Conservation (phyloP, 176 grass and related monocot species). For the Avena sativa region DNA sequence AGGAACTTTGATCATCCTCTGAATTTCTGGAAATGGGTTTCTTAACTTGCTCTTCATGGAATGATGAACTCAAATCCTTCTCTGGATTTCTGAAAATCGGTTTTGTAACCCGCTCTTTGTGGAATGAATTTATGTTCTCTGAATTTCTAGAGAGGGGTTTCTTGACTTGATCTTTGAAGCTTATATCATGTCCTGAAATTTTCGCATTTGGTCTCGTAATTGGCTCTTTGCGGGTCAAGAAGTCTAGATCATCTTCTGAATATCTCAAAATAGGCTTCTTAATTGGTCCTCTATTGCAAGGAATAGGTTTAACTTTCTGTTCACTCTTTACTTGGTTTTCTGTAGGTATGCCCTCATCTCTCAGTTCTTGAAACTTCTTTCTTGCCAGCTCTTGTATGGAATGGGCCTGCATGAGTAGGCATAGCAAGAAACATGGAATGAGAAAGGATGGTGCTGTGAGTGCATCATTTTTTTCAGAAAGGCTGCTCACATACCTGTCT, state of each 20-base stretch:
- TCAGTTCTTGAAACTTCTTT: conserved; percentile 90
- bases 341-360: conserved; percentile 67
- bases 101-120: conserved; percentile 36
- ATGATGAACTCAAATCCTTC: conserved; percentile 42
- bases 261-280: conserved; percentile 57
- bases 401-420: conserved; percentile 69
- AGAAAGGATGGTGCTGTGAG: neutral
- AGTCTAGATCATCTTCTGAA: conserved; percentile 54
- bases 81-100: conserved; percentile 39
- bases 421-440: conserved; percentile 39
- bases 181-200: conserved; percentile 27
- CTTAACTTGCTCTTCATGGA: conserved; percentile 49
- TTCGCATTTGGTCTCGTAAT: conserved; percentile 44
- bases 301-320: conserved; percentile 58
- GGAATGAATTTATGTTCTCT: conserved; percentile 8
- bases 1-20: conserved; percentile 52
- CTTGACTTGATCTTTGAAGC: conserved; percentile 44
- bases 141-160: conserved; percentile 39
- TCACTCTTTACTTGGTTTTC: conserved; percentile 60
- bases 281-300: conserved; percentile 51
- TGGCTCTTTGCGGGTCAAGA: conserved; percentile 49
- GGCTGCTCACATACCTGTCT: conserved; percentile 74
- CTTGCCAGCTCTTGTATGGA: conserved; percentile 96
- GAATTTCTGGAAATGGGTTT: conserved; percentile 51
- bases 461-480: conserved; percentile 5